These are phyloP conservation scores for Alectoria sarmentosa DNA, from an alignment of 495 filamentous ascomycete genomes.

Conservation along the genomic window DNA sequence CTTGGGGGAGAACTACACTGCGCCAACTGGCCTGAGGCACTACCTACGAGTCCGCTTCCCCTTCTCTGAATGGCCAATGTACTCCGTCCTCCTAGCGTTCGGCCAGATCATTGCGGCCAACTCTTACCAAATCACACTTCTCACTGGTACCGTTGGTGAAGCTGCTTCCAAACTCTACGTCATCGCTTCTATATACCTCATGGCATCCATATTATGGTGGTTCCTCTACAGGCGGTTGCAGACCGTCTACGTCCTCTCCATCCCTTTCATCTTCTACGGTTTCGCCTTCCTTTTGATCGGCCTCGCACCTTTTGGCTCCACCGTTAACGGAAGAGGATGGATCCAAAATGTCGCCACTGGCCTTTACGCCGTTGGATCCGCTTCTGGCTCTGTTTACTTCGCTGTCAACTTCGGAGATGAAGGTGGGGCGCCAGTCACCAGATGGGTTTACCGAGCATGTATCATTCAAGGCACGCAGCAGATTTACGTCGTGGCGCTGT, in stretches of 20 bases:
- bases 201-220: slow-evolving; percentile 56
- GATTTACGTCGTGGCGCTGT: slow-evolving; percentile 55
- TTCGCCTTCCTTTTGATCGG: slow-evolving; percentile 55
- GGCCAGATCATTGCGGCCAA: slow-evolving; percentile 60
- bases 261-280: slow-evolving; percentile 55
- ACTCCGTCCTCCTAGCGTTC: slow-evolving; percentile 61
- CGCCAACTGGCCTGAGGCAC: slow-evolving; percentile 59
- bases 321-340: slow-evolving; percentile 37
- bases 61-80: slow-evolving; percentile 58
- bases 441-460: slow-evolving; percentile 59
- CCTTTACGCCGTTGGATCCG: slow-evolving; percentile 53
- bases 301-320: slow-evolving; percentile 40
- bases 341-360: slow-evolving; percentile 53
- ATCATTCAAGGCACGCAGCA: slow-evolving; percentile 58
- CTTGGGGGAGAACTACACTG: slow-evolving; percentile 55
- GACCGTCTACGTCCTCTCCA: slow-evolving; percentile 49
- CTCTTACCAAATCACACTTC: slow-evolving; percentile 61
- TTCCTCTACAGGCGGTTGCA: slow-evolving; percentile 48
- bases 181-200: slow-evolving; percentile 54
- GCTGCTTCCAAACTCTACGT: slow-evolving; percentile 55
- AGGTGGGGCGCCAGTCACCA: slow-evolving; percentile 51
- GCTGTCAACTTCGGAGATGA: slow-evolving; percentile 62
- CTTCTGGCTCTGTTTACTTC: slow-evolving; percentile 55
- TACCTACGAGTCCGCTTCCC: slow-evolving; percentile 42
- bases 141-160: slow-evolving; percentile 53